Evolutionary conservation across 2,329 filamentous ascomycete species (phyloP).

Genomic region (Paraconiothyrium sp.): DNA sequence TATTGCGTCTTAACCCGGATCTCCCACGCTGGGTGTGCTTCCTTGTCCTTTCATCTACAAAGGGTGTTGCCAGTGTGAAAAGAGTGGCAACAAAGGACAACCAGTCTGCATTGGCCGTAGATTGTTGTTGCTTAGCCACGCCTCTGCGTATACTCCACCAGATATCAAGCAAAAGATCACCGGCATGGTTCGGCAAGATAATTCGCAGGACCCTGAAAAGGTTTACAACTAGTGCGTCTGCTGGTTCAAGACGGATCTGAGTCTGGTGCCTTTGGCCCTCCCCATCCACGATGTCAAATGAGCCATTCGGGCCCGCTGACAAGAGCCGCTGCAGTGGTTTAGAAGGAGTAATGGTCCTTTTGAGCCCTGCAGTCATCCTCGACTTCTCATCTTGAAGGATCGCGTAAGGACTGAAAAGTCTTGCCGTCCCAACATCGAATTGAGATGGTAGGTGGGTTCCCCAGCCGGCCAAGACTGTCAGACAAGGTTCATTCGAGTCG

Average conservation of each 20-base stretch:
- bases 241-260: conserved; percentile 42
- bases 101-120: conserved; percentile 42
- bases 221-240: conserved; percentile 37
- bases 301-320: conserved; percentile 36
- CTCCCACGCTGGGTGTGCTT: conserved; percentile 33
- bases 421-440: conserved; percentile 36
- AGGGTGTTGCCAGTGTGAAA: conserved; percentile 50
- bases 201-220: conserved; percentile 44
- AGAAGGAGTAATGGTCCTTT: conserved; percentile 39
- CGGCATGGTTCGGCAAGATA: conserved; percentile 46
- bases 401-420: conserved; percentile 46
- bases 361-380: conserved; percentile 44
- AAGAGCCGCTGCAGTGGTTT: conserved; percentile 35
- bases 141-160: conserved; percentile 50
- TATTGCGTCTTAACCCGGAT: conserved; percentile 33
- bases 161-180: conserved; percentile 49
- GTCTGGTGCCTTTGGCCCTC: conserved; percentile 44
- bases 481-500: conserved; percentile 28
- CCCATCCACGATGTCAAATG: conserved; percentile 45
- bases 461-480: conserved; percentile 50
- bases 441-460: conserved; percentile 45
- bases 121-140: conserved; percentile 23
- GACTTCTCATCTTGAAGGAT: conserved; percentile 38
- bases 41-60: conserved; percentile 41
- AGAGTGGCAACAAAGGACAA: conserved; percentile 53